Evolutionary conservation across 2,329 filamentous ascomycete genomes (phyloP), one percentile per base, ranked within the genome.

Genomic region (Torrubiellomyces zombiae): DNA sequence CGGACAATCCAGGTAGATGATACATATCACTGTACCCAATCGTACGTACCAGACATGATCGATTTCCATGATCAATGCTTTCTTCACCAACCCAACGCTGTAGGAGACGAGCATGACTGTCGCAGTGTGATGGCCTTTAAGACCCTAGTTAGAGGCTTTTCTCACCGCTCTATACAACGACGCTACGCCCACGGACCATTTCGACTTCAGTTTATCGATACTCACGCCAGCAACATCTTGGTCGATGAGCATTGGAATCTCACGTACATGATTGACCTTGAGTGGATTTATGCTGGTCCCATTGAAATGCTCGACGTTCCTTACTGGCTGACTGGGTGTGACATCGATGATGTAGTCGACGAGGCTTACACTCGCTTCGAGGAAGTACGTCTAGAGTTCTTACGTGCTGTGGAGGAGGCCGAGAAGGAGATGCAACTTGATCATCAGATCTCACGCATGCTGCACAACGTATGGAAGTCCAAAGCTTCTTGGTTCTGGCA

Each of bases 241-340:
- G 44, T 51, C 6, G 44, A 51, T 24, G 29, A 44, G 22, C 25
- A 48, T 19, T 46, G 42, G 43, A 47, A 50, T 19, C 32, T 50
- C 16, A 44, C 38, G 9, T 37, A 33, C 26, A 22, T 49, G 6
- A 41, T 51, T 10, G 45, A 51, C 26, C 39, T 43, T 23, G 46
- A 51, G 32, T 51, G 40, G 47, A 32, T 44, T 13, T 46, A 37
- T 32, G 32, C 42, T 8, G 36, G 42, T 14, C 43, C 45, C 19
- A 25, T 31, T 7, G 45, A 50, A 20, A 46, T 45, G 40, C 22
- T 49, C 26, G 23, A 27, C 4, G 38, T 45, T 5, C 44, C 41
- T 3, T 45, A 44, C 32, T 52, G 41, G 47, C 37, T 51, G 17
- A 45, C 44, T 4, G 16, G 25, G 15, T 30, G 32, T 20, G 30